Evolutionary conservation across 2,329 filamentous ascomycete species (phyloP), one percentile per base, ranked within the genome.

Genomic region (Colletotrichum tamarilloi): DNA sequence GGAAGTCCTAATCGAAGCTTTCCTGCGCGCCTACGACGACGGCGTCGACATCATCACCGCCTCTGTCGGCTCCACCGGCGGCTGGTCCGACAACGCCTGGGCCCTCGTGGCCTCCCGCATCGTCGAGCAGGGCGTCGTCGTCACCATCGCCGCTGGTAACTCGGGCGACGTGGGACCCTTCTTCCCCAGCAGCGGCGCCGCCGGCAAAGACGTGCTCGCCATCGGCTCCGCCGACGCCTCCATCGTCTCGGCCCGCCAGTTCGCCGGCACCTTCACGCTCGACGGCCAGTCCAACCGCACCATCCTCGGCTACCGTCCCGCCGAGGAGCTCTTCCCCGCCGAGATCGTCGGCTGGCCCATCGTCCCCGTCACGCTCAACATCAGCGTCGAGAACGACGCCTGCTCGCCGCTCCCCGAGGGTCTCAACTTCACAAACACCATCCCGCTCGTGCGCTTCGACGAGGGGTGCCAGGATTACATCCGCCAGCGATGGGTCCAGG

Each of bases 41-140:
- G 73, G 70, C 58, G 73, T 75, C 58, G 73, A 75, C 53, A 67
- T 75, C 53, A 73, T 75, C 66, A 73, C 73, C 4, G 73, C 73
- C 38, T 69, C 64, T 4, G 70, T 75, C 28, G 70, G 69, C 24
- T 62, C 53, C 11, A 65, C 52, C 30, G 73, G 73, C 42, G 73
- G 70, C 66, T 85, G 83, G 76, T 76, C 77, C 24, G 80, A 84
- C 46, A 84, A 85, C 46, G 83, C 84, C 8, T 86, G 82, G 85
- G 84, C 84, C 1, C 75, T 83, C 1, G 77, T 87, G 2, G 81
- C 84, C 9, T 82, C 80, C 30, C 80, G 83, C 5, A 79, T 87
- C 52, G 84, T 85, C 26, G 77, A 79, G 22, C 73, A 78, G 67
- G 77, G 79, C 24, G 78, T 80, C 4, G 74, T 80, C 9, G 76